These are phyloP conservation scores for Aspergillus sp. DNA, from an alignment of 2,329 filamentous ascomycete species.

Conservation along the genomic window DNA sequence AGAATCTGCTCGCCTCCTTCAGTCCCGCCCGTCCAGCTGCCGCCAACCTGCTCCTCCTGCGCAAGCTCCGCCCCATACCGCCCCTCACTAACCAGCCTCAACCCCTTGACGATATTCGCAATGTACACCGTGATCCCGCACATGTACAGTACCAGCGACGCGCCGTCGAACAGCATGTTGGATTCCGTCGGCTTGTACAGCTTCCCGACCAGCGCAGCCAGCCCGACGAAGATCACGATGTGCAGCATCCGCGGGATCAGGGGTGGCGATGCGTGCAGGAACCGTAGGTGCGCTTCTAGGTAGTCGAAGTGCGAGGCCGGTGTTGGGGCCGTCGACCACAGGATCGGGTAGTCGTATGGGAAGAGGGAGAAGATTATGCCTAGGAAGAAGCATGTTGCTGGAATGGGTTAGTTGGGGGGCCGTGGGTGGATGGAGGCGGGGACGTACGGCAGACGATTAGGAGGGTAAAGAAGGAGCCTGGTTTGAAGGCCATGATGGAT, in stretches of 20 bases:
- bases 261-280: constrained; percentile 83
- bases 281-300: constrained; percentile 80
- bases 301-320: constrained; percentile 62
- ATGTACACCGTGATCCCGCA: constrained; percentile 89
- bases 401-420: constrained; percentile 7
- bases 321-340: constrained; percentile 36
- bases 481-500: constrained; percentile 27
- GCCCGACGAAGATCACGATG: constrained; percentile 81
- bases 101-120: constrained; percentile 90
- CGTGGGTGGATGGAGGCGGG: constrained; percentile 4
- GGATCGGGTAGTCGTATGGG: constrained; percentile 62
- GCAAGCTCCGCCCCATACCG: constrained; percentile 48
- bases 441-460: constrained; percentile 88
- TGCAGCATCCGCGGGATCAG: constrained; percentile 89
- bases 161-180: constrained; percentile 88
- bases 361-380: constrained; percentile 94
- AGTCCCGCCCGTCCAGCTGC: neutral
- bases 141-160: constrained; percentile 62
- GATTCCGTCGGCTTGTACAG: constrained; percentile 88
- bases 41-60: neutral
- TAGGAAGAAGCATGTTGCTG: constrained; percentile 92
- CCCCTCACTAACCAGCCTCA: constrained; percentile 70
- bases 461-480: constrained; percentile 80
- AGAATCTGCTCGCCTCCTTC: constrained; percentile 58
- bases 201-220: constrained; percentile 84